A percentile compares a stretch with the other conserved stretches of the same genome.
Evolutionary conservation across 805 yeast species (phyloP).

Genomic region (Saturnispora zaruensis): DNA sequence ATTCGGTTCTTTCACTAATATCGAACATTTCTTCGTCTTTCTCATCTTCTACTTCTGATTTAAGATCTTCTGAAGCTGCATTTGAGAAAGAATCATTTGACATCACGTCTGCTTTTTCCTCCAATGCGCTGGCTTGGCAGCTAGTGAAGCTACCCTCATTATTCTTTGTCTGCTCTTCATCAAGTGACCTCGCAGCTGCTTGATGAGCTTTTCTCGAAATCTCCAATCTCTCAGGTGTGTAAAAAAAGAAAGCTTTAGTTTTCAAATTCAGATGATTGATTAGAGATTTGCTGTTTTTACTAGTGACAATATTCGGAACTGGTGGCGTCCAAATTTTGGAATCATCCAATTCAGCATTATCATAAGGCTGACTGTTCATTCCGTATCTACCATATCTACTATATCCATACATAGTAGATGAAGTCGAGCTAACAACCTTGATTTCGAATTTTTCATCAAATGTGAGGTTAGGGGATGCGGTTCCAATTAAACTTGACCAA

Average conservation of each 20-base stretch:
- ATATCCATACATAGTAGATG: not conserved
- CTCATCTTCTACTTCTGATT: not conserved
- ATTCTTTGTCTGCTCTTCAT: not conserved
- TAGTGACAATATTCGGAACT: constrained; percentile 1
- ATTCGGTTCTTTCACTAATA: not conserved
- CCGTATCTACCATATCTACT: not conserved
- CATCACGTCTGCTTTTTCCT: not conserved
- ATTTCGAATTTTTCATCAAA: constrained; percentile 5
- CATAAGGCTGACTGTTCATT: not conserved
- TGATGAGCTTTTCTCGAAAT: not conserved
- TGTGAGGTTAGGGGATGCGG: constrained; percentile 6
- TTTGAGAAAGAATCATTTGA: not conserved
- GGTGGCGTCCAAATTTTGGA: constrained; percentile 8
- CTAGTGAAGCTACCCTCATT: not conserved
- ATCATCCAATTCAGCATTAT: not conserved
- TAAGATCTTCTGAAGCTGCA: not conserved
- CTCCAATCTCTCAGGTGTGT: not conserved
- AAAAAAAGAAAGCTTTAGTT: constrained; percentile 4
- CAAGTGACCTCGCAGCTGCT: not conserved
- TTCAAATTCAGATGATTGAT: not conserved
- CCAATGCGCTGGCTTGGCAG: not conserved
- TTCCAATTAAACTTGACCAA: constrained; percentile 1
- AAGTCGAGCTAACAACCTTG: constrained; percentile 4
- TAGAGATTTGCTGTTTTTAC: constrained; percentile 1
- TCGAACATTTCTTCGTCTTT: not conserved